Base-by-base conservation (phyloP, 306 rosid genomes). In the Vicia sativa region DNA sequence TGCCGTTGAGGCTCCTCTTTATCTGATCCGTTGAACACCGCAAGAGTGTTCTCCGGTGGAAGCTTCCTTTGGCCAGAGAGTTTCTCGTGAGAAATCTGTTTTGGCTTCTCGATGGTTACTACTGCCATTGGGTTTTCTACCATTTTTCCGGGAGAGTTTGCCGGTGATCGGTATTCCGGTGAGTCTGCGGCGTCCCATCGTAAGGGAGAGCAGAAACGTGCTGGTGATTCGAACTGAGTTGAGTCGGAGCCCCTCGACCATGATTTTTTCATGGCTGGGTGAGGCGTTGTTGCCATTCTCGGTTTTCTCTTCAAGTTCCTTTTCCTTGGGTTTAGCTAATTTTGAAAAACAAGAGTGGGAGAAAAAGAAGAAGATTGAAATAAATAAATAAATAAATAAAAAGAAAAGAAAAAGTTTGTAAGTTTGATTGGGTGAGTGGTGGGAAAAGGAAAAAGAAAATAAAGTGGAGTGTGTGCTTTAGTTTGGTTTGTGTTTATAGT, bases 71-170 rank as follows among this genome's bases (percentile, higher is more conserved):
- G 72, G 44, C 60, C 45, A 1, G 64, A 6, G 8, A 61, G 74
- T 43, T 65, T 84, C 3, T 54, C 70, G 16, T 86, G 81, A 11
- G 81, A 6, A 53, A 56, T n/a, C 45, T 78, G 88, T 13, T 50
- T 75, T 57, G 2, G 41, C 76, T 76, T 84, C 25, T 75, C 84
- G 54, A 81, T 49, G 25, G 78, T 2, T 3, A 82, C 75, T 59
- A 91, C 73, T 9, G 92, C 91, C 77, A 67, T 76, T 49, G 92
- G 75, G 73, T 86, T 78, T 5, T 86, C 95, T 0, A 63, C 65
- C 8, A 29, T 56, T 39, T 70, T 76, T 18, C 50, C 87, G 13
- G 85, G 96, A 0, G 81, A 80, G 65, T 74, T 67, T 39, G 74
- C 80, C 15, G 89, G 79, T 5, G 97, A 87, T 6, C 46, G 74